phyloP scores from a whole-genome alignment of 495 filamentous ascomycete species.

The Penicillium mononematosum region DNA sequence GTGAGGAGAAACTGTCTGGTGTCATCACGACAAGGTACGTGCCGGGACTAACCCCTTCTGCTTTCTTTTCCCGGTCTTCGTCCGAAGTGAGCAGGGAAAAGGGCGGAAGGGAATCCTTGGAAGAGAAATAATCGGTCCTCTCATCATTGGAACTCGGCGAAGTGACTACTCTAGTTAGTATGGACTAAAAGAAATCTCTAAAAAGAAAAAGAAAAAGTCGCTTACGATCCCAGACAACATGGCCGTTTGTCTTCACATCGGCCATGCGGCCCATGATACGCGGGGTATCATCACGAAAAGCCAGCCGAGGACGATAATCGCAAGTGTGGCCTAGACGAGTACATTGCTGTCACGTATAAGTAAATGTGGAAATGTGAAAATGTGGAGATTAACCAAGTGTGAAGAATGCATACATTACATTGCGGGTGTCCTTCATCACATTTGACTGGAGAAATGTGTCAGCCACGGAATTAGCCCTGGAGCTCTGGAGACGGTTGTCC shows the following conservation, averaged over 20 bases:
- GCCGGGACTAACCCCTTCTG: constrained; percentile 50
- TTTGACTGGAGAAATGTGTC: constrained; percentile 37
- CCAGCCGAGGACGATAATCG: constrained; percentile 56
- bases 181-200: background rate
- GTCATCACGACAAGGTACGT: constrained; percentile 58
- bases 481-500: background rate
- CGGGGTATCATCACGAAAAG: constrained; percentile 57
- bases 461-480: constrained; percentile 11
- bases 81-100: constrained; percentile 57
- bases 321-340: constrained; percentile 54
- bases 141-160: constrained; percentile 27
- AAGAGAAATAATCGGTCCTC: constrained; percentile 28
- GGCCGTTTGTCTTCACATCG: constrained; percentile 49
- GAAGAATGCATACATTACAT: constrained; percentile 47
- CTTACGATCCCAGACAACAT: constrained; percentile 57
- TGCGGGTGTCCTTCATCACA: constrained; percentile 55
- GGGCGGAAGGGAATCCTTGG: constrained; percentile 47
- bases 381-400: background rate
- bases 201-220: constrained; percentile 3
- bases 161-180: constrained; percentile 23
- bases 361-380: constrained; percentile 13
- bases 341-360: constrained; percentile 46
- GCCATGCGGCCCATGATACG: constrained; percentile 56
- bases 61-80: constrained; percentile 60
- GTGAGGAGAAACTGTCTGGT: constrained; percentile 52